These are phyloP conservation scores for Allomyces macrogynus DNA, from an alignment of 192 early-diverging fungal species.

Conservation along the genomic window DNA sequence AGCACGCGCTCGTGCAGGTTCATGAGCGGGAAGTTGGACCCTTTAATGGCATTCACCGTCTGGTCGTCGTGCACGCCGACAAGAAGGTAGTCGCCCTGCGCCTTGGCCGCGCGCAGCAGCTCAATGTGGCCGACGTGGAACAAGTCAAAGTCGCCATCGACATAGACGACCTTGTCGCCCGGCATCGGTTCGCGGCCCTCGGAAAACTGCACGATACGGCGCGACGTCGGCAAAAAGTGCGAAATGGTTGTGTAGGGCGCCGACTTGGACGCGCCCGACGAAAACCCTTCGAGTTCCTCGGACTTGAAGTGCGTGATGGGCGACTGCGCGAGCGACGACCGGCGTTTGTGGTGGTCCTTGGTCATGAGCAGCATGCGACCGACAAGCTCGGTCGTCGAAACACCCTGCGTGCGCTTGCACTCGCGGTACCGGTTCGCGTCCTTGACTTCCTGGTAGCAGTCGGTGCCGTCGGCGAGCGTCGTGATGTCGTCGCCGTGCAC, in stretches of 20 bases:
- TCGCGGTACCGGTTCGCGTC: constrained; percentile 85
- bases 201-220: constrained; percentile 76
- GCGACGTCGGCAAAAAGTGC: constrained; percentile 72
- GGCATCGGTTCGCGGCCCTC: constrained; percentile 53
- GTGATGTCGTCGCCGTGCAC: constrained; percentile 97
- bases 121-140: constrained; percentile 92
- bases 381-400: constrained; percentile 93
- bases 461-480: constrained; percentile 82
- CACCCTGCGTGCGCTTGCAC: constrained; percentile 86
- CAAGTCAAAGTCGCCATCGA: constrained; percentile 89
- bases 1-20: constrained; percentile 85
- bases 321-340: constrained; percentile 15
- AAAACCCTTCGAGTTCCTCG: constrained; percentile 34
- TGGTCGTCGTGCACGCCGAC: constrained; percentile 86
- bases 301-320: constrained; percentile 33
- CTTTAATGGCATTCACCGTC: constrained; percentile 70
- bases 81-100: constrained; percentile 69
- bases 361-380: constrained; percentile 88
- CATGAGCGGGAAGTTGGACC: constrained; percentile 80
- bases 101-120: constrained; percentile 69
- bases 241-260: constrained; percentile 37
- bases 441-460: constrained; percentile 91
- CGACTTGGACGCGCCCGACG: constrained; percentile 11
- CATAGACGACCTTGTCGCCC: constrained; percentile 70
- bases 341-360: constrained; percentile 63